phyloP scores from a whole-genome alignment of 495 filamentous ascomycete species.

The Penicillium alfredii region DNA sequence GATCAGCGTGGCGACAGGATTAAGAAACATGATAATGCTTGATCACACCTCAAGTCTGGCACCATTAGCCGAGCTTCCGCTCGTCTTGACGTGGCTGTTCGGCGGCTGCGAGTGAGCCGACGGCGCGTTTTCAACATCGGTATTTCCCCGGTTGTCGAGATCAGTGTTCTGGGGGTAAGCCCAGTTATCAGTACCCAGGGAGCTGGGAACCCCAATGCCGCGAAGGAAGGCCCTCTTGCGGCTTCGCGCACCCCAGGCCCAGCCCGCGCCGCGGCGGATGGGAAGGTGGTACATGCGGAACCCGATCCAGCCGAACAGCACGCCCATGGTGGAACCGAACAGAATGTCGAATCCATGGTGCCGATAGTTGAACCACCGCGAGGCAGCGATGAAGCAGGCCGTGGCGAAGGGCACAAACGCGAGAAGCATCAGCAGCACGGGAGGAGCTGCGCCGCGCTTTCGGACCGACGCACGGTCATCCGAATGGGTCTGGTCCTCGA shows the following conservation, averaged over 20 bases:
- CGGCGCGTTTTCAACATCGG: slow-evolving; percentile 12
- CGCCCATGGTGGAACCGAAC: slow-evolving; percentile 51
- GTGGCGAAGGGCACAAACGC: slow-evolving; percentile 50
- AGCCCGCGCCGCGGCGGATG: slow-evolving; percentile 52
- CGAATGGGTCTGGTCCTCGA: slow-evolving; percentile 20
- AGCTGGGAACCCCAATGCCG: slow-evolving; percentile 51
- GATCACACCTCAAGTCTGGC: background rate
- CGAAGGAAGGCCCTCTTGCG: slow-evolving; percentile 49
- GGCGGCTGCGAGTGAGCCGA: slow-evolving; percentile 1
- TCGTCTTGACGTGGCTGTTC: background rate
- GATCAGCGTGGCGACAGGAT: too few species aligned
- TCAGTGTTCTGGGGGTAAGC: too few species aligned
- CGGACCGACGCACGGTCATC: slow-evolving; percentile 29
- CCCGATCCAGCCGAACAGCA: slow-evolving; percentile 48
- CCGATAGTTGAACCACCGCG: slow-evolving; percentile 57
- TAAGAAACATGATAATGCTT: too few species aligned
- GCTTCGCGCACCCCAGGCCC: slow-evolving; percentile 46
- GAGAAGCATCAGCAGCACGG: slow-evolving; percentile 51
- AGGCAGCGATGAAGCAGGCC: slow-evolving; percentile 56
- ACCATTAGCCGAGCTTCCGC: background rate
- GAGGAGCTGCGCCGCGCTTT: slow-evolving; percentile 52
- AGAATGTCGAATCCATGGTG: slow-evolving; percentile 64
- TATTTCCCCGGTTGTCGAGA: background rate
- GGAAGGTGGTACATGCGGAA: slow-evolving; percentile 68
- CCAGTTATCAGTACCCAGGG: slow-evolving; percentile 36